A percentile compares a stretch with the other conserved stretches of the same genome.
Evolutionary conservation across 2,329 filamentous ascomycete species (phyloP).

Genomic region (Neofusicoccum umdonicola): DNA sequence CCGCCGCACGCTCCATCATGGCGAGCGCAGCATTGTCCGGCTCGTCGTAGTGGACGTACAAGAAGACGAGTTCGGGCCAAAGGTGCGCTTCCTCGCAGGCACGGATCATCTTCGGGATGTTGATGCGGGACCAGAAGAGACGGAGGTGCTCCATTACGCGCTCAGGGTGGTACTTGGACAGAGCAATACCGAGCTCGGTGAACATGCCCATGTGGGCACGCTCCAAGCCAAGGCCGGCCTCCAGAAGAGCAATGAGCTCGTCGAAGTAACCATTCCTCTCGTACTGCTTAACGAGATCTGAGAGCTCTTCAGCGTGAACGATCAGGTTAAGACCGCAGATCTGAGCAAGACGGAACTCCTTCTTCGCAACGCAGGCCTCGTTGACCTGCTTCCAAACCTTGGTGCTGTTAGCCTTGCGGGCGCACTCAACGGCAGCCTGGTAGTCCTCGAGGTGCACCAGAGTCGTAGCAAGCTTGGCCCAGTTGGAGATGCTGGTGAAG

Average conservation of each 20-base stretch:
- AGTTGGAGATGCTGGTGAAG: slow-evolving; percentile 97
- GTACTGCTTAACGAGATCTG: slow-evolving; percentile 92
- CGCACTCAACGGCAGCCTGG: slow-evolving; percentile 95
- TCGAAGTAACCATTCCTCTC: slow-evolving; percentile 98
- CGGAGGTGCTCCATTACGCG: slow-evolving; percentile 98
- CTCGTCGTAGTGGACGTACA: slow-evolving; percentile 98
- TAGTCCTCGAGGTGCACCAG: slow-evolving; percentile 97
- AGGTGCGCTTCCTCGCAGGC: slow-evolving; percentile 92
- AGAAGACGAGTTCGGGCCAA: slow-evolving; percentile 96
- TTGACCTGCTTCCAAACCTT: slow-evolving; percentile 99
- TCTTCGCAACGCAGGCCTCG: slow-evolving; percentile 92
- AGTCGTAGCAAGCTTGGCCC: slow-evolving; percentile 97
- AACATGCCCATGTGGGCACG: slow-evolving; percentile 87
- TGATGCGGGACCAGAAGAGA: slow-evolving; percentile 97
- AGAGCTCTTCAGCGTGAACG: slow-evolving; percentile 92
- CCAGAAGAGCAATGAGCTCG: slow-evolving; percentile 89
- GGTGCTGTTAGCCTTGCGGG: slow-evolving; percentile 97
- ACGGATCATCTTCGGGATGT: slow-evolving; percentile 94
- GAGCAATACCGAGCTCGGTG: slow-evolving; percentile 84
- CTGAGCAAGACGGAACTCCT: slow-evolving; percentile 97
- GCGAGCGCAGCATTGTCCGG: slow-evolving; percentile 95
- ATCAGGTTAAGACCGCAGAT: slow-evolving; percentile 99
- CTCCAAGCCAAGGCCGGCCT: slow-evolving; percentile 82
- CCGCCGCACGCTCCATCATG: slow-evolving; percentile 95
- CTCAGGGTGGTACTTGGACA: slow-evolving; percentile 93